These are phyloP conservation scores for Aechmea fasciata DNA, from an alignment of 176 grass and related monocot genomes.

Conservation along the genomic window DNA sequence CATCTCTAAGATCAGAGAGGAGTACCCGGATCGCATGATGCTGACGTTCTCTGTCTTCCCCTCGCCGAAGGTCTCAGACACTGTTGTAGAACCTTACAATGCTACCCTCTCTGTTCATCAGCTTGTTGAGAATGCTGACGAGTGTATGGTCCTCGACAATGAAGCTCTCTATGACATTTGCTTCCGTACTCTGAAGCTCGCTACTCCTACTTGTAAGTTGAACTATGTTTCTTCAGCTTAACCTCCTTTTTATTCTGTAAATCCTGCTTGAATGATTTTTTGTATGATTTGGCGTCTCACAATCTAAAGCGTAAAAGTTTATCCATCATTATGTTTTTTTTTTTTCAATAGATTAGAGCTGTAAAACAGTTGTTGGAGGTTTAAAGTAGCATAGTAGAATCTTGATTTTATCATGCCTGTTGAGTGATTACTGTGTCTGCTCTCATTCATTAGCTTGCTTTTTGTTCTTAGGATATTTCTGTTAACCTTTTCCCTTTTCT, in stretches of 20 bases:
- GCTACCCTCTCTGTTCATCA: slow-evolving; percentile 80
- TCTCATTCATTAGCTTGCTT: background rate
- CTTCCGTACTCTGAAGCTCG: slow-evolving; percentile 71
- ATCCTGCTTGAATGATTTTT: too few species aligned
- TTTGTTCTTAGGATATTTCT: background rate
- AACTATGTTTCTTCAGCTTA: background rate
- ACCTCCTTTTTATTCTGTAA: background rate
- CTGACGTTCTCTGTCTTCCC: slow-evolving; percentile 89
- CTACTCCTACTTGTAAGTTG: slow-evolving; percentile 63
- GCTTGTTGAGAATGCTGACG: slow-evolving; percentile 77
- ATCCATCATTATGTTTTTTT: too few species aligned
- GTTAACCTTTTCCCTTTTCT: background rate
- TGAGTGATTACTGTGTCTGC: too few species aligned
- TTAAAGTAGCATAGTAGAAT: too few species aligned
- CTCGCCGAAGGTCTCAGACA: slow-evolving; percentile 76
- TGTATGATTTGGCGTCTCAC: background rate
- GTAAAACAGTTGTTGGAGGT: too few species aligned
- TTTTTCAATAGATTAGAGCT: too few species aligned
- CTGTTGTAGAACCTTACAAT: slow-evolving; percentile 77
- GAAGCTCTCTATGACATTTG: slow-evolving; percentile 87
- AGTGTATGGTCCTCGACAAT: slow-evolving; percentile 85
- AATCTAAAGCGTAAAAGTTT: background rate
- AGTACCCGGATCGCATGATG: slow-evolving; percentile 92
- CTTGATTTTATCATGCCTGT: too few species aligned
- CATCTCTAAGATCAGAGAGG: slow-evolving; percentile 82